These are phyloP conservation scores for Glycine soja DNA, from an alignment of 306 rosid species.

Conservation along the genomic window DNA sequence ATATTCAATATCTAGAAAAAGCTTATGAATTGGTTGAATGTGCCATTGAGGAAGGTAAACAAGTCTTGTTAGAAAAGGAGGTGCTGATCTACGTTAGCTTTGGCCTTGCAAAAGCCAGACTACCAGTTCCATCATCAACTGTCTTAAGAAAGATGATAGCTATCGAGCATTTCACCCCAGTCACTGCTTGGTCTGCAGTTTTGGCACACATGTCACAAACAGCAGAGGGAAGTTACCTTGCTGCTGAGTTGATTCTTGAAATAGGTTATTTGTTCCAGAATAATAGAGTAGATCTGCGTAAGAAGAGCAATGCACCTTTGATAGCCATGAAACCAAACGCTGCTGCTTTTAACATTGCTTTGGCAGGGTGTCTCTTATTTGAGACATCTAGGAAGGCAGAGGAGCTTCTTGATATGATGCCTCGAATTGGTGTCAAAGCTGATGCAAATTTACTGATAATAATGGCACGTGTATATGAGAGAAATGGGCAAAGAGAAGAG, in stretches of 20 bases:
- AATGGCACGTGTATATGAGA: slow-evolving; percentile 78
- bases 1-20: slow-evolving; percentile 63
- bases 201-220: slow-evolving; percentile 81
- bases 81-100: slow-evolving; percentile 75
- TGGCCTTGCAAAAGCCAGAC: slow-evolving; percentile 74
- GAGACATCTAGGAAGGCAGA: slow-evolving; percentile 83
- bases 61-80: slow-evolving; percentile 71
- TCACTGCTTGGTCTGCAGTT: slow-evolving; percentile 81
- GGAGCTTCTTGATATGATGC: slow-evolving; percentile 88
- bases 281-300: slow-evolving; percentile 82
- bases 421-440: slow-evolving; percentile 75
- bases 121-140: slow-evolving; percentile 73
- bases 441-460: slow-evolving; percentile 72
- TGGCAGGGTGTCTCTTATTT: slow-evolving; percentile 79
- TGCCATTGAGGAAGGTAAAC: slow-evolving; percentile 65
- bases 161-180: slow-evolving; percentile 72
- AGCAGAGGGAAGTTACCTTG: slow-evolving; percentile 79
- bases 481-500: slow-evolving; percentile 82
- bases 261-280: slow-evolving; percentile 86
- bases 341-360: slow-evolving; percentile 73
- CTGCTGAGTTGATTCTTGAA: slow-evolving; percentile 85
- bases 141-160: slow-evolving; percentile 73
- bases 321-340: slow-evolving; percentile 80
- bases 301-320: slow-evolving; percentile 75
- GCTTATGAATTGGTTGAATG: slow-evolving; percentile 79